Base-by-base conservation (phyloP, 345 rosid species). In the Iberis pinnata region DNA sequence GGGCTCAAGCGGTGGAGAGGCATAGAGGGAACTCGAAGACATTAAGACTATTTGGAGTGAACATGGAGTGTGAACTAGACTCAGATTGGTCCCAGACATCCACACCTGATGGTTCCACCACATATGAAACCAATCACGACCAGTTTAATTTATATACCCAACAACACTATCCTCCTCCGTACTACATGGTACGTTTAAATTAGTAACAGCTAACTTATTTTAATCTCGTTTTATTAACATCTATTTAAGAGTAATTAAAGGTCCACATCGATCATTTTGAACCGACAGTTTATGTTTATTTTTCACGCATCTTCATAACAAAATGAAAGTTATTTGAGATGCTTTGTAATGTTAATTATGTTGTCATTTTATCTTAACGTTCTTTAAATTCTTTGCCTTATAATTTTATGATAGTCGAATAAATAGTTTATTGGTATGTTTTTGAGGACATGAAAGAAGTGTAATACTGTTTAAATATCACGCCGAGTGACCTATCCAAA, bases 21-120 rank as follows among this genome's bases (percentile, higher is more conserved):
- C 81, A 56, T 53, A 43, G 66, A 27, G 62, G 60, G 56, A 86
- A 76, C 70, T 76, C 89, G 4, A 89, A 57, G 78, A 75, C 75
- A 38, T 54, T 81, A 38, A 81, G 97, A 77, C 70, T 89, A 12
- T 89, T 89, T 46, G 97, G 97, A 29, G 95, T 89, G 63, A 81
- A 89, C 71, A 46, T 89, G 80, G 90, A 89, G 70, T 89, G 89
- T 68, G 84, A 83, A 63, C 76, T 71, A 4, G 83, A 78, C 12
- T 80, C 75, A 1, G 80, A 80, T 18, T 80, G 71, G 26, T 64
- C 80, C 4, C 78, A 75, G 48, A 76, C 80, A 58, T 74, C 87
- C n/a, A 77, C 86, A 33, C 80, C 88, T 19, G 84, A 80, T 18
- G 76, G 70, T 41, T 76, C 84, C 50, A 63, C 71, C 18, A 65